Evolutionary conservation across 352 stramenopile species (phyloP), one percentile per base, ranked within the genome.

Genomic region (Pythium oligandrum): DNA sequence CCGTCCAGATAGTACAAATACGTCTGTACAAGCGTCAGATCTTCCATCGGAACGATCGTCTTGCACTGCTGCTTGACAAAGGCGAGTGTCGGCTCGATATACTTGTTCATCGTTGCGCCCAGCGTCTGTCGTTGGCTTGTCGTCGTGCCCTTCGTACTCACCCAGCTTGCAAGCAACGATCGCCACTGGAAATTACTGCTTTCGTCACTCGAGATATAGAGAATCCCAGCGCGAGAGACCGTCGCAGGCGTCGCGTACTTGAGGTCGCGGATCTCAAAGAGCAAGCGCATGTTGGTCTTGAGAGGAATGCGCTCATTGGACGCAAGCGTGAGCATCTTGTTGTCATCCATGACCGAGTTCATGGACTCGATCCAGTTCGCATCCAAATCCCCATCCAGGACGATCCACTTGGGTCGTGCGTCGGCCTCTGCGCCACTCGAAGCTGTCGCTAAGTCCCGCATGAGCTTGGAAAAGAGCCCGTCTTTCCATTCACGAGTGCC

Each of bases 251-350:
- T 98, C 9, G 93, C 95, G 59, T 96, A 97, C 57, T 88, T 86
- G 9, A 98, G 73, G 71, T 98, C 90, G 12, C 90, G 81, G 59
- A 98, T 98, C 73, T 98, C 95, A 67, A 98, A 98, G 6, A 98
- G 75, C 44, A 98, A 69, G 11, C 93, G 78, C 93, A 98, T 98
- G 59, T 97, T 87, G 0, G 82, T 70, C 60, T 97, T 98, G 0
- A 98, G 69, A 4, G 93, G 93, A 59, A 98, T 98, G 34, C 95
- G 86, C 60, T 98, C 95, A 59, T 98, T 98, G 2, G 90, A 98
- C 3, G 92, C 93, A 35, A 93, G 71, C 3, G 83, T 93, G 31
- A 95, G 66, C 77, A 86, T 91, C 52, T 92, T 94, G 63, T 93
- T 95, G 66, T 95, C 83, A 55, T 95, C 85, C 83, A 95, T 93